phyloP scores from a whole-genome alignment of 345 rosid species.

The Rubroshorea leprosula region DNA sequence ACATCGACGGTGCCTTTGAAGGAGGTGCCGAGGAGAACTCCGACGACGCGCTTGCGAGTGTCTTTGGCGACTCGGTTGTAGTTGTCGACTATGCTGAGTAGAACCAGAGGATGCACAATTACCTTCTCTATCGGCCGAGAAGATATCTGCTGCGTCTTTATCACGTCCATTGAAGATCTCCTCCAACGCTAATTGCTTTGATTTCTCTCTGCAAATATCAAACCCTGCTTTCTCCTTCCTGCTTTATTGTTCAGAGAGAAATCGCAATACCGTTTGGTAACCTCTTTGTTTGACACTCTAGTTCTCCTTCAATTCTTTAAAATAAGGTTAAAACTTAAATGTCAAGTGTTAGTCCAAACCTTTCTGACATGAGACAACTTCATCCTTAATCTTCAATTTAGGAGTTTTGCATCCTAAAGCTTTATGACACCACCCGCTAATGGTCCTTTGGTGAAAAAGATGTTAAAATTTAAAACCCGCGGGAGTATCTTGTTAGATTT shows the following conservation, averaged over 20 bases:
- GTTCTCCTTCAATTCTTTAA: too few relatives aligned
- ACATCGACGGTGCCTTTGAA: constrained; percentile 85
- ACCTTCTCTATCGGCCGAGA: constrained; percentile 86
- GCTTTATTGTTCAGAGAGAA: neutral
- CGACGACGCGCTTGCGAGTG: constrained; percentile 79
- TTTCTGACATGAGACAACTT: too few relatives aligned
- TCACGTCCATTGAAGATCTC: constrained; percentile 59
- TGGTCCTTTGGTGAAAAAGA: too few relatives aligned
- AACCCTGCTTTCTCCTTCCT: neutral
- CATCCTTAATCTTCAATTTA: too few relatives aligned
- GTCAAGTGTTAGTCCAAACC: too few relatives aligned
- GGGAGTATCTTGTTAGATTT: too few relatives aligned
- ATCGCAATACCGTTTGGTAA: too few relatives aligned
- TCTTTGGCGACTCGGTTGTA: constrained; percentile 91
- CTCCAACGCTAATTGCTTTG: neutral
- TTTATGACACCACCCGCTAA: too few relatives aligned
- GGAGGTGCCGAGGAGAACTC: constrained; percentile 69
- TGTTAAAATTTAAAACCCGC: too few relatives aligned
- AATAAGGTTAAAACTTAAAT: too few relatives aligned
- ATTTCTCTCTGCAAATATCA: constrained; percentile 2
- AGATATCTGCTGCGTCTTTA: constrained; percentile 81
- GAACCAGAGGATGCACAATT: constrained; percentile 89
- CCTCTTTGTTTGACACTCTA: too few relatives aligned
- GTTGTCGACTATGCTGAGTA: constrained; percentile 93
- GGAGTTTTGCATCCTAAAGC: too few relatives aligned